Conservation (phyloP, 2,329 filamentous ascomycete genomes). For the Colletotrichum theobromicola region DNA sequence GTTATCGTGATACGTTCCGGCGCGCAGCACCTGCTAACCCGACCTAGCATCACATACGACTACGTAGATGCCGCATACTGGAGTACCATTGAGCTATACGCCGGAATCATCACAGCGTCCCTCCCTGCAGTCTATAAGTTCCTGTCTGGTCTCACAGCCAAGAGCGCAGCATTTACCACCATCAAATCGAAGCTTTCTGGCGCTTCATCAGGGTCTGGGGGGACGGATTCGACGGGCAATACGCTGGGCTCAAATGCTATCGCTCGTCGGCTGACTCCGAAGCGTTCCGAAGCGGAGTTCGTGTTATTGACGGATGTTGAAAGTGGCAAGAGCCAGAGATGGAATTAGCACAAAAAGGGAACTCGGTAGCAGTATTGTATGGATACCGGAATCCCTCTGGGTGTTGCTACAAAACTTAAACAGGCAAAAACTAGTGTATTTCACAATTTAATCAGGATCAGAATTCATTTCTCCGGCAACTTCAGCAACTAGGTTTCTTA, state of each 20-base stretch:
- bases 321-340: background rate
- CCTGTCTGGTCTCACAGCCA: background rate
- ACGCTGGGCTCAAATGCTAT: background rate
- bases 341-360: background rate
- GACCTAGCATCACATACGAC: background rate
- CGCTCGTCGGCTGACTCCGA: background rate
- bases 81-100: conserved; percentile 17
- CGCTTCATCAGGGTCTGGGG: background rate
- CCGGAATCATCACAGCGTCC: background rate
- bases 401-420: no score
- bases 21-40: background rate
- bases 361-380: background rate
- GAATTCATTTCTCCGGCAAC: no score
- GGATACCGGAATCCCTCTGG: no score
- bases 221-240: background rate
- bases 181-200: background rate
- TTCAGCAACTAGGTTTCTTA: no score
- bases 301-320: background rate
- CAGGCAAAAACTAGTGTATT: no score
- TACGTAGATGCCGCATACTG: conserved; percentile 7
- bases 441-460: no score
- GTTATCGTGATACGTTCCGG: no score
- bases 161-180: background rate
- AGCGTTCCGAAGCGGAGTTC: background rate
- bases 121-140: conserved; percentile 4